phyloP scores from a whole-genome alignment of 768 basidiomycete species.

The Lyophyllum semitale region DNA sequence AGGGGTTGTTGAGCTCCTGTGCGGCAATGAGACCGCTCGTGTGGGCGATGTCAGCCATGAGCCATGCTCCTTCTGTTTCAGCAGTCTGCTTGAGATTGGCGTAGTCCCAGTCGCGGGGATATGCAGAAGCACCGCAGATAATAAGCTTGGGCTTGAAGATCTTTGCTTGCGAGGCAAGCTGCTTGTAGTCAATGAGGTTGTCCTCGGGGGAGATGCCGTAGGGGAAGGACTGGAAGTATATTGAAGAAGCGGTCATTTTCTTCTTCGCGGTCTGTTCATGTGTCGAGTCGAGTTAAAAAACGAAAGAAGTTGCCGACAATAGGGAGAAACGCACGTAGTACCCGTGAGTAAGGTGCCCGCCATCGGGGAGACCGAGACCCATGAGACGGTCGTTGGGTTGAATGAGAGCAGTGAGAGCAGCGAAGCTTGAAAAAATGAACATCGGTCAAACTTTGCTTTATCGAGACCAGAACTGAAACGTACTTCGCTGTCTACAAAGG shows the following conservation, averaged over 20 bases:
- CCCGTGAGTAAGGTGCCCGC: slow-evolving; percentile 96
- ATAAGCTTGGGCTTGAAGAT: slow-evolving; percentile 94
- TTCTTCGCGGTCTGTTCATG: slow-evolving; percentile 86
- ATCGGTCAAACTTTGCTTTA: slow-evolving; percentile 1
- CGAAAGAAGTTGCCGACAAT: neutral
- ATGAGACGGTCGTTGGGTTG: slow-evolving; percentile 98
- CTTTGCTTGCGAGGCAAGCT: slow-evolving; percentile 81
- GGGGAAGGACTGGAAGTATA: slow-evolving; percentile 99
- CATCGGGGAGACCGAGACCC: slow-evolving; percentile 98
- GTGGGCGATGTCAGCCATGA: slow-evolving; percentile 98
- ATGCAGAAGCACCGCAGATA: slow-evolving; percentile 98
- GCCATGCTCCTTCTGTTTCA: slow-evolving; percentile 86
- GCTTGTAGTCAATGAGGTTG: slow-evolving; percentile 87
- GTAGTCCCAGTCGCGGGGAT: slow-evolving; percentile 99
- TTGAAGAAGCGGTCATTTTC: slow-evolving; percentile 99
- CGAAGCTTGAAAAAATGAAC: slow-evolving; percentile 74
- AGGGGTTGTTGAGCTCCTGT: slow-evolving; percentile 86
- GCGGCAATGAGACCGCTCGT: slow-evolving; percentile 95
- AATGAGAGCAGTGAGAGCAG: slow-evolving; percentile 92
- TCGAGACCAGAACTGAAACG: slow-evolving; percentile 23
- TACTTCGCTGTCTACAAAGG: slow-evolving; percentile 79
- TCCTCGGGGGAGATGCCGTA: slow-evolving; percentile 83
- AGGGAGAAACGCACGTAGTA: slow-evolving; percentile 72
- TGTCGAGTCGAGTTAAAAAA: slow-evolving; percentile 9
- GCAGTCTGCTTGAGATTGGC: slow-evolving; percentile 76